phyloP scores from a whole-genome alignment of 2,329 filamentous ascomycete genomes.

The Graphilbum fragrans region DNA sequence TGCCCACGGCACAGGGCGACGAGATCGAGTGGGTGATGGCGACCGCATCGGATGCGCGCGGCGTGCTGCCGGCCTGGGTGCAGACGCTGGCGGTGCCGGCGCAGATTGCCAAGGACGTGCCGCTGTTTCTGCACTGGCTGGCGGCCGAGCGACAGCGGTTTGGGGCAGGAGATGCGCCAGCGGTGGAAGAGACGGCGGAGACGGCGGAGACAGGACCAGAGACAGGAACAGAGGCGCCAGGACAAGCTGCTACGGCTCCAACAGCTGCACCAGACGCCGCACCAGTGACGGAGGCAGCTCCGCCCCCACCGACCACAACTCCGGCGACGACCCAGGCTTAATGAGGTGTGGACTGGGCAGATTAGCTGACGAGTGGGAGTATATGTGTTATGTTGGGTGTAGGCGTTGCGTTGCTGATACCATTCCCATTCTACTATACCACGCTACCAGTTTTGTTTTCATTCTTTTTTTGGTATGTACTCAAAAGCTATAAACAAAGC shows the following conservation, averaged over 20 bases:
- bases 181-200: not conserved
- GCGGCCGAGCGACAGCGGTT: constrained; percentile 20
- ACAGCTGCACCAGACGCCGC: not conserved
- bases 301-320: not conserved
- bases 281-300: not conserved
- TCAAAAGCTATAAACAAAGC: too few species aligned
- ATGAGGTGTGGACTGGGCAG: too few species aligned
- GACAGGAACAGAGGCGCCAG: not conserved
- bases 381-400: too few species aligned
- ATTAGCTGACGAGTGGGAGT: too few species aligned
- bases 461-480: too few species aligned
- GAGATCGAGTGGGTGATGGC: constrained; percentile 66
- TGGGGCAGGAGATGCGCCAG: constrained; percentile 10
- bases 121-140: constrained; percentile 54
- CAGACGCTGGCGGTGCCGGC: constrained; percentile 53
- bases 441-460: too few species aligned
- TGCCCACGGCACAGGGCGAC: constrained; percentile 15
- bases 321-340: not conserved
- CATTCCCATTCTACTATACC: too few species aligned
- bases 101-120: constrained; percentile 59
- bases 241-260: too few species aligned
- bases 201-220: too few species aligned
- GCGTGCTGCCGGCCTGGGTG: constrained; percentile 50
- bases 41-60: constrained; percentile 59
- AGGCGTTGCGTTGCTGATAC: too few species aligned